Percentiles rank a stretch among this genome's conserved stretches.
phyloP scores from a whole-genome alignment of 2,329 filamentous ascomycete species.

The Ambrosiella beaveri region DNA sequence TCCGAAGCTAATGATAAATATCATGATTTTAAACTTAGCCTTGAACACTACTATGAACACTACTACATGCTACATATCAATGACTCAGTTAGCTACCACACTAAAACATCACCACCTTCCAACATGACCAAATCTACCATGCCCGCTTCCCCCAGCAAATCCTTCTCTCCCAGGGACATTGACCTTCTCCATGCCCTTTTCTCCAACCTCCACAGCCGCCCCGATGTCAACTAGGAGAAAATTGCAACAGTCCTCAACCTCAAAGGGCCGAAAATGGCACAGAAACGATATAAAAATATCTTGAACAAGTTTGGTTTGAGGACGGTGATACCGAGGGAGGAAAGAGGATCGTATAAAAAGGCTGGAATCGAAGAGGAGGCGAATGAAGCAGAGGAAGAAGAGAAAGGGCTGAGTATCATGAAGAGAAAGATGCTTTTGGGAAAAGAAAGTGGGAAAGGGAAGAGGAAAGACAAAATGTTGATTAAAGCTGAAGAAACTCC shows the following conservation, averaged over 20 bases:
- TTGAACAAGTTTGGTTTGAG: background rate
- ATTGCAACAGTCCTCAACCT: slow-evolving; percentile 22
- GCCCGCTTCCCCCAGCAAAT: background rate
- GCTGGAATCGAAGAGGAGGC: background rate
- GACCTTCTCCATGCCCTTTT: slow-evolving; percentile 18
- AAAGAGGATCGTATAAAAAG: background rate
- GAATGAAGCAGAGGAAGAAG: background rate
- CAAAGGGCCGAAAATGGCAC: slow-evolving; percentile 19
- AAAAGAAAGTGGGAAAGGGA: background rate
- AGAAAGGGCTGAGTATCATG: background rate
- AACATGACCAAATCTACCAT: background rate
- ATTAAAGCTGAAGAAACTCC: background rate
- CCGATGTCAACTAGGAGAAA: slow-evolving; percentile 25
- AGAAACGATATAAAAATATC: background rate
- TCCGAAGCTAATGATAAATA: no score
- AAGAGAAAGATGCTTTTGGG: background rate
- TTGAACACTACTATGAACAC: background rate
- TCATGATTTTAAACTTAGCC: background rate
- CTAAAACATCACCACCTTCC: background rate
- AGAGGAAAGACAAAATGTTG: background rate
- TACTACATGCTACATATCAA: background rate
- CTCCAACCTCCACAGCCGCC: slow-evolving; percentile 24
- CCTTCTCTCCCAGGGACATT: background rate
- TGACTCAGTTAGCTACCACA: background rate
- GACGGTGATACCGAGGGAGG: background rate